phyloP scores from a whole-genome alignment of 2,329 filamentous ascomycete genomes.

The Xylaria sp. region DNA sequence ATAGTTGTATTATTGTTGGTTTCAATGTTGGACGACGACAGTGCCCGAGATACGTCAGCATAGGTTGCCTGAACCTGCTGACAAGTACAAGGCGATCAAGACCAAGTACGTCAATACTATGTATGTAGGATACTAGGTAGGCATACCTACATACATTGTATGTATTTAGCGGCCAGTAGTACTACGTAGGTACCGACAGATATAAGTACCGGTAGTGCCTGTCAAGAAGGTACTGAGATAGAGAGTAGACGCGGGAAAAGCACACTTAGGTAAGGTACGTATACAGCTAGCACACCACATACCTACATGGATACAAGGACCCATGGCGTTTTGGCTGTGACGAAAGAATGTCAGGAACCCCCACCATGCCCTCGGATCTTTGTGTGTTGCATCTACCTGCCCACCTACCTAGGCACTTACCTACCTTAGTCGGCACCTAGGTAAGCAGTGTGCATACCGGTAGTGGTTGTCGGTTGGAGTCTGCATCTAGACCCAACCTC shows the following conservation, averaged over 20 bases:
- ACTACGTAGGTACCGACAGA: background rate
- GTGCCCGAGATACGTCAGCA: conserved; percentile 36
- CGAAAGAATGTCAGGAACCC: conserved; percentile 25
- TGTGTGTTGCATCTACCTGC: background rate
- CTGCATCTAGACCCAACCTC: conserved; percentile 19
- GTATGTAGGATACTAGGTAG: too few relatives aligned
- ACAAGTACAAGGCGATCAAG: background rate
- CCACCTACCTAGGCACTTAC: too few relatives aligned
- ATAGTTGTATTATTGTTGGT: conserved; percentile 1
- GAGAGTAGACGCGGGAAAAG: background rate
- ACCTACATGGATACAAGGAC: background rate
- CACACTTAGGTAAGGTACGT: background rate
- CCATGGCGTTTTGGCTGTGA: conserved; percentile 21
- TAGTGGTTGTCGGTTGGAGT: conserved; percentile 7
- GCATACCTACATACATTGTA: too few relatives aligned
- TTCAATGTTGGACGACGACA: background rate
- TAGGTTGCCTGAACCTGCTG: conserved; percentile 26
- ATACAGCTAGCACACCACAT: background rate
- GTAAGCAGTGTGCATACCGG: too few relatives aligned
- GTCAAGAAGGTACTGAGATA: background rate
- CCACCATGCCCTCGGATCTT: conserved; percentile 16
- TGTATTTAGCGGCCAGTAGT: too few relatives aligned
- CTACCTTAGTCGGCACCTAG: too few relatives aligned
- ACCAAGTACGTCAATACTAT: too few relatives aligned
- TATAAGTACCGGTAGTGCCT: background rate